These are phyloP conservation scores for Hysterium pulicare DNA, from an alignment of 2,329 filamentous ascomycete species.

Conservation along the genomic window DNA sequence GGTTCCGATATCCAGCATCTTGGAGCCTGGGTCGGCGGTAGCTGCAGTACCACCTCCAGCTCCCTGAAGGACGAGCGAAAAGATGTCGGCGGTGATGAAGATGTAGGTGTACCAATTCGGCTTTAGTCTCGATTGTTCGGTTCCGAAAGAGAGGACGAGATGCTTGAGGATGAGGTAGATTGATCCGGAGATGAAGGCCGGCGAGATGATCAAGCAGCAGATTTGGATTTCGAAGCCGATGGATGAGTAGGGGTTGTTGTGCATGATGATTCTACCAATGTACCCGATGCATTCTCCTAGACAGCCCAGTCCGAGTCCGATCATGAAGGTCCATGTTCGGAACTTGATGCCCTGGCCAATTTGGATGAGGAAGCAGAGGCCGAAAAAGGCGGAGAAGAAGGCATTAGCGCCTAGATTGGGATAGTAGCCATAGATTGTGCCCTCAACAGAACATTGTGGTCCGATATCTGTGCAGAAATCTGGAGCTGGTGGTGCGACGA, in stretches of 20 bases:
- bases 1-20: conserved; percentile 45
- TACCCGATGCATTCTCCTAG: conserved; percentile 56
- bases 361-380: conserved; percentile 47
- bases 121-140: conserved; percentile 25
- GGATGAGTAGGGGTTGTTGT: conserved; percentile 50
- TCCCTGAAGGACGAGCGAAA: conserved; percentile 59
- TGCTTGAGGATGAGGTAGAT: conserved; percentile 58
- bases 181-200: conserved; percentile 54
- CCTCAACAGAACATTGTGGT: conserved; percentile 42
- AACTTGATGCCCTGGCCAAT: conserved; percentile 48
- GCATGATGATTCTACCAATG: conserved; percentile 51
- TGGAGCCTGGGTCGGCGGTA: conserved; percentile 41
- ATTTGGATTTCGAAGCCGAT: conserved; percentile 54
- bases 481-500: conserved; percentile 5
- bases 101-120: conserved; percentile 53
- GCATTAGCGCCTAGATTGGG: conserved; percentile 51
- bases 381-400: conserved; percentile 53
- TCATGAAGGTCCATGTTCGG: conserved; percentile 55
- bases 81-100: conserved; percentile 58
- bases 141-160: conserved; percentile 55
- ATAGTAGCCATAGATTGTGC: conserved; percentile 53
- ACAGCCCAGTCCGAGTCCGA: conserved; percentile 48
- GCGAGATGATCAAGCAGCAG: conserved; percentile 54
- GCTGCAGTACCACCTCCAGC: conserved; percentile 58
- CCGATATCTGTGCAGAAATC: conserved; percentile 15